These are phyloP conservation scores for Trametes maxima DNA, from an alignment of 768 basidiomycete genomes.

Conservation along the genomic window DNA sequence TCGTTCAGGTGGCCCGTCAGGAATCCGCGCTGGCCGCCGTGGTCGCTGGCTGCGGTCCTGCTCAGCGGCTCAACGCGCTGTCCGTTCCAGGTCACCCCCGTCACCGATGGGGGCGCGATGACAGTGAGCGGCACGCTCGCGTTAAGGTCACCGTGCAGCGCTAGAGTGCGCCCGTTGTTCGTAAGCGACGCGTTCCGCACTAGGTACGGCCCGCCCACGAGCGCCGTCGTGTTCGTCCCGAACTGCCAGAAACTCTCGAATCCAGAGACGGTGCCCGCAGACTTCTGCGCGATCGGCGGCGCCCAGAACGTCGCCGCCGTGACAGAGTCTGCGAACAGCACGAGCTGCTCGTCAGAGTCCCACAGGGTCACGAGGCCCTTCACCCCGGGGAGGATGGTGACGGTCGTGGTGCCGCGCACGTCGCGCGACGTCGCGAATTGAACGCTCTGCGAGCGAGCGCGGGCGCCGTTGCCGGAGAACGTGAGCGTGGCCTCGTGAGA, in stretches of 20 bases:
- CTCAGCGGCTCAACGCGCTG: conserved; percentile 33
- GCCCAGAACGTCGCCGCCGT: conserved; percentile 79
- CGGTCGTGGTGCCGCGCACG: conserved; percentile 39
- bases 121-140: conserved; percentile 60
- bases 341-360: conserved; percentile 66
- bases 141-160: conserved; percentile 70
- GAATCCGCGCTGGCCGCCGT: conserved; percentile 53
- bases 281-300: conserved; percentile 53
- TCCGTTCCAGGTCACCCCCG: conserved; percentile 75
- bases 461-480: conserved; percentile 21
- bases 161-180: conserved; percentile 40
- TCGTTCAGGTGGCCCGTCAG: conserved; percentile 50
- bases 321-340: conserved; percentile 67
- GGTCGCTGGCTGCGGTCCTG: conserved; percentile 40
- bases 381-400: conserved; percentile 37
- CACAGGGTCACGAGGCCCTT: conserved; percentile 60
- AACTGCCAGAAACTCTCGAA: conserved; percentile 63
- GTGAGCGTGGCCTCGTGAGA: conserved; percentile 38
- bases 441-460: conserved; percentile 24
- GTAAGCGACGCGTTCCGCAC: conserved; percentile 44
- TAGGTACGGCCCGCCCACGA: conserved; percentile 52
- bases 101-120: conserved; percentile 57
- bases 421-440: conserved; percentile 30
- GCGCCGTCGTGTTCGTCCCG: conserved; percentile 68
- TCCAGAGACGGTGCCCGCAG: conserved; percentile 32